Base-by-base conservation (phyloP, 2,329 filamentous ascomycete genomes). In the Tolypocladium album region DNA sequence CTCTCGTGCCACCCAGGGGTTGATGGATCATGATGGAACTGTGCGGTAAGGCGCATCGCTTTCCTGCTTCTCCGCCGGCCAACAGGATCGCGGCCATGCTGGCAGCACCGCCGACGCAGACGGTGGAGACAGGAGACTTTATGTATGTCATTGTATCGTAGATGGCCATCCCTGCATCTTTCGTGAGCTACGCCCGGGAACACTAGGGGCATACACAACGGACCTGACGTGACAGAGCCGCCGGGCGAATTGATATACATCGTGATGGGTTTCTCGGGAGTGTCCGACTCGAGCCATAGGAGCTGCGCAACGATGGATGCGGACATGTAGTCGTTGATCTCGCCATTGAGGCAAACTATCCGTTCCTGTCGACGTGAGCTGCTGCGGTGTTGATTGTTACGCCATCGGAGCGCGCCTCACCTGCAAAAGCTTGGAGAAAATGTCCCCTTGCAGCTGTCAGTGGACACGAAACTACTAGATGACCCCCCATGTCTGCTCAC, bases 101-200 rank as follows among this genome's bases (percentile, higher is more conserved):
- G 1, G 94, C 93, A 0, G 95, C 94, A 68, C 95, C 90, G 9
- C 94, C 94, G 52, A 99, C 84, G 70, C 94, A 97, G 38, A 99
- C 94, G 0, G 94, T 99, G 52, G 89, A 93, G 0, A 99, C 92
- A 1, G 93, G 91, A 3, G 90, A 90, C 62, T 88, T 87, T 71
- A 99, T 97, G 74, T 99, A 99, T 67, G 88, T 87, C 93, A 99
- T 97, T 15, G 94, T 99, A 73, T 99, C 94, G 80, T 99, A 99
- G 69, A 99, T 97, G 34, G 94, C 92, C 62, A 89, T 80, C 20
- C 86, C 86, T 73, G 61, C 12, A 8, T 13, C 45, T 62, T 45
- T 64, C 62, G 56, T 60, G 61, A 27, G 34, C 40, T 31, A 12
- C 38, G 4, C 15, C n/a, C 47, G 22, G 50, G 27, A 34, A 24